Evolutionary conservation across 805 yeast species (phyloP), one percentile per base, ranked within the genome.

Genomic region (Blastobotrys chiropterorum): DNA sequence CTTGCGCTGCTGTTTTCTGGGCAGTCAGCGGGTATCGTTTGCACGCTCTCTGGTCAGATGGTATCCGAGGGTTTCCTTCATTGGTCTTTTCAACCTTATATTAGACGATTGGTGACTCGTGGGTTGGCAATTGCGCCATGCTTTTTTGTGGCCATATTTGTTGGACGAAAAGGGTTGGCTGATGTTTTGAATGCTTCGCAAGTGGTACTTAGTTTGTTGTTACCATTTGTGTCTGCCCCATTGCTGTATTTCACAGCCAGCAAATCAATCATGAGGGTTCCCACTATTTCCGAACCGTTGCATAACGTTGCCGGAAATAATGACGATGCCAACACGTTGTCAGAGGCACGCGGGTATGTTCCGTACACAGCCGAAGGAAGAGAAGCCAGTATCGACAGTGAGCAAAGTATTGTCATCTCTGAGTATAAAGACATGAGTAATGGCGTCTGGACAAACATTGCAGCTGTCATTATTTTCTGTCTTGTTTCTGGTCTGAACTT

Each of bases 11-110:
- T 90, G 45, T 90, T 86, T 64, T 83, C 92, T 13, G 97, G 97
- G n/a, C 92, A 90, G 63, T 84, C 94, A 61, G 97, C 97, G 1
- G 97, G 97, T 42, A 86, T 92, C 40, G 95, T 90, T 16, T 90
- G 96, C 64, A 90, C 97, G 0, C 76, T 90, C 61, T 90, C 97
- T 1, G 96, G 97, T 38, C 97, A 90, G 66, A 87, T 88, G 81
- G 95, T 90, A 6, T 82, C 88, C 62, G 96, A 90, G 66, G 97
- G 97, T 0, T 90, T 89, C 61, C 74, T 88, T 21, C 74, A 78
- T 54, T 86, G 95, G 86, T 72, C 85, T 4, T 76, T 89, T 54
- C 81, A 86, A 38, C 97, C 97, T 1, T 90, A 90, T 71, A 73
- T 85, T 1, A 78, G 95, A 51, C 76, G 96, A 55, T 72, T 90